A percentile compares a stretch with the other conserved stretches of the same genome.
Evolutionary conservation across 2,329 filamentous ascomycete genomes (phyloP).

Genomic region (Epichloe coenophiala): DNA sequence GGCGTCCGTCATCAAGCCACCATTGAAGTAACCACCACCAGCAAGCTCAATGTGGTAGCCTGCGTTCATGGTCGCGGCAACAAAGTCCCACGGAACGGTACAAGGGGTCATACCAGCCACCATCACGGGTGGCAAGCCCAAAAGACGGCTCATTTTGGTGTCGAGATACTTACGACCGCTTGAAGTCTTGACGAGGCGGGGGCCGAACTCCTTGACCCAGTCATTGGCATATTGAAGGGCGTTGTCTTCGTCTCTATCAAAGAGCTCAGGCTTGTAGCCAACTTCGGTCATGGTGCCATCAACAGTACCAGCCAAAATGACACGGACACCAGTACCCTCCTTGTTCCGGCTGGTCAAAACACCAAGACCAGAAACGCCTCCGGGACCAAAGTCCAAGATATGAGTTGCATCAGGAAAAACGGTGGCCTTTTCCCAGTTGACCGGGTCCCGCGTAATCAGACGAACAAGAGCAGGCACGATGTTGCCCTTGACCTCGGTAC

Average conservation of each 20-base stretch:
- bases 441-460: slow-evolving; percentile 87
- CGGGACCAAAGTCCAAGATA: slow-evolving; percentile 91
- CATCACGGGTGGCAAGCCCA: slow-evolving; percentile 76
- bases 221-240: slow-evolving; percentile 90
- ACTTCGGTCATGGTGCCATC: slow-evolving; percentile 82
- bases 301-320: slow-evolving; percentile 88
- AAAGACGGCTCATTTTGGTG: slow-evolving; percentile 84
- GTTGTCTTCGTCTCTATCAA: slow-evolving; percentile 89
- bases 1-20: slow-evolving; percentile 69
- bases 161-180: slow-evolving; percentile 84
- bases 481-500: slow-evolving; percentile 55
- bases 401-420: slow-evolving; percentile 84
- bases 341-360: slow-evolving; percentile 97
- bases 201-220: slow-evolving; percentile 96
- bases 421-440: slow-evolving; percentile 94
- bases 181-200: slow-evolving; percentile 81
- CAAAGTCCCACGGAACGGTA: slow-evolving; percentile 84
- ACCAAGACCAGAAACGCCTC: slow-evolving; percentile 90
- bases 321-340: slow-evolving; percentile 91
- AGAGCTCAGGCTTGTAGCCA: slow-evolving; percentile 95
- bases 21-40: slow-evolving; percentile 79
- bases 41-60: slow-evolving; percentile 86
- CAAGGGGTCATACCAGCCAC: slow-evolving; percentile 90
- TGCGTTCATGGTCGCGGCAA: slow-evolving; percentile 83
- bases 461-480: slow-evolving; percentile 77